Percentiles rank a stretch among this genome's conserved stretches.
Evolutionary conservation across 352 stramenopile genomes (phyloP).

Genomic region (Pythium utonaiense): DNA sequence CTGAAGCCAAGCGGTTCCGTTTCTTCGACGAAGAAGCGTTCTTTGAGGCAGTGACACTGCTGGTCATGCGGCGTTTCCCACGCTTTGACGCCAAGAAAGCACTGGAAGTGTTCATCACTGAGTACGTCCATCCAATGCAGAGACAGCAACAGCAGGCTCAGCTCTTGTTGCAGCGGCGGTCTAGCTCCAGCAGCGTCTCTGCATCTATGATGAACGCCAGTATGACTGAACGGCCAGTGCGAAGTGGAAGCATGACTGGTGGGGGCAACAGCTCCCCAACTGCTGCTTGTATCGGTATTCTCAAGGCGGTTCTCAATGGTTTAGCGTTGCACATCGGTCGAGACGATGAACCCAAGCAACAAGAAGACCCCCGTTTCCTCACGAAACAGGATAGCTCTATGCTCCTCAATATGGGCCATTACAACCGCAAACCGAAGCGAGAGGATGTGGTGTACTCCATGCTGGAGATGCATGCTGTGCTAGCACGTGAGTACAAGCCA

Average conservation of each 20-base stretch:
- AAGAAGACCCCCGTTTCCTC: slow-evolving; percentile 22
- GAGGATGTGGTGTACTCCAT: slow-evolving; percentile 73
- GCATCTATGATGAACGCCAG: not conserved
- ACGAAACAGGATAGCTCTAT: slow-evolving; percentile 9
- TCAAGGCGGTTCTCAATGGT: slow-evolving; percentile 47
- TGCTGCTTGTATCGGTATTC: slow-evolving; percentile 25
- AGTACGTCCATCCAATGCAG: slow-evolving; percentile 50
- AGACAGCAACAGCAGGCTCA: slow-evolving; percentile 16
- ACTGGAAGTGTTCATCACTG: slow-evolving; percentile 47
- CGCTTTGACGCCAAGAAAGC: slow-evolving; percentile 47
- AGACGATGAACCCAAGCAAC: slow-evolving; percentile 20
- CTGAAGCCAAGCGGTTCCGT: slow-evolving; percentile 41
- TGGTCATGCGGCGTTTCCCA: slow-evolving; percentile 59
- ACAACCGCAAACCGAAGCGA: slow-evolving; percentile 29
- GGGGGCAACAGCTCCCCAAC: slow-evolving; percentile 23
- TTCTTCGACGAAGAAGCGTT: slow-evolving; percentile 72
- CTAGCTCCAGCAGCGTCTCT: slow-evolving; percentile 3
- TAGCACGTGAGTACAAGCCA: slow-evolving; percentile 64
- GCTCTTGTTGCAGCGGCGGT: slow-evolving; percentile 7
- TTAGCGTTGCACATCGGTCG: slow-evolving; percentile 42
- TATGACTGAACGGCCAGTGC: not conserved
- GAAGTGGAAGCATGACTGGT: slow-evolving; percentile 11
- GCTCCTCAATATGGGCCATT: slow-evolving; percentile 1
- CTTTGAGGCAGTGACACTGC: slow-evolving; percentile 65
- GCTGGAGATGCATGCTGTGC: slow-evolving; percentile 66